Conservation (phyloP, 768 basidiomycete genomes). For the Boletus sensibilis region DNA sequence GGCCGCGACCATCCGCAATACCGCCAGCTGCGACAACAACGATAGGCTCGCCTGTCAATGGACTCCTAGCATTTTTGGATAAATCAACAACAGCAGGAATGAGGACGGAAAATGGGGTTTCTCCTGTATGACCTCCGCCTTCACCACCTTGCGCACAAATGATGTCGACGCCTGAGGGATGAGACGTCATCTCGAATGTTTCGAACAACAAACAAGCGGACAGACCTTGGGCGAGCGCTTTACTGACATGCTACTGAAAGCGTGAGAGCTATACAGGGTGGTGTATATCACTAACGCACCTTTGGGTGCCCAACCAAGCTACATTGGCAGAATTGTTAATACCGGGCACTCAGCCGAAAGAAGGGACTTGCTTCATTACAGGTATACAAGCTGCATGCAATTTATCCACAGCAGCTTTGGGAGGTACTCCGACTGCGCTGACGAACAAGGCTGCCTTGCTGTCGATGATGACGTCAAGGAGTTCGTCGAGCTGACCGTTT, state of each 20-base stretch:
- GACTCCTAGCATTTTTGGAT: conserved; percentile 66
- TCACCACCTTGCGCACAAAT: conserved; percentile 89
- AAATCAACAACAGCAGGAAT: conserved; percentile 81
- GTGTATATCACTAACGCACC: conserved; percentile 34
- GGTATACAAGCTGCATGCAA: conserved; percentile 75
- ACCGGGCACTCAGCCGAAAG: background rate
- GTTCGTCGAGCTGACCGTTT: conserved; percentile 69
- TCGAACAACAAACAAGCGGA: background rate
- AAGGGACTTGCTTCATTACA: conserved; percentile 74
- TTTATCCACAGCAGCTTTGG: conserved; percentile 77
- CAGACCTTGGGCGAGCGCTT: conserved; percentile 70
- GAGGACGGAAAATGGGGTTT: conserved; percentile 76
- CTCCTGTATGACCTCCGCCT: conserved; percentile 88
- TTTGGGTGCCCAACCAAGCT: conserved; percentile 89
- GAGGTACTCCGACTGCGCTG: conserved; percentile 82
- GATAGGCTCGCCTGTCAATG: conserved; percentile 74
- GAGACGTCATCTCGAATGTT: background rate
- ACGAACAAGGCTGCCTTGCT: conserved; percentile 77
- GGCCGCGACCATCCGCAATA: conserved; percentile 77
- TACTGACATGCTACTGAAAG: conserved; percentile 57
- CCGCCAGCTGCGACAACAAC: conserved; percentile 84
- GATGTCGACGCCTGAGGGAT: conserved; percentile 69
- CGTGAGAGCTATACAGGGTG: background rate
- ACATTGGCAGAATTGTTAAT: conserved; percentile 2
- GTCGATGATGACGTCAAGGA: conserved; percentile 77